Conservation (phyloP, 345 rosid genomes). For the Syzygium aromaticum region DNA sequence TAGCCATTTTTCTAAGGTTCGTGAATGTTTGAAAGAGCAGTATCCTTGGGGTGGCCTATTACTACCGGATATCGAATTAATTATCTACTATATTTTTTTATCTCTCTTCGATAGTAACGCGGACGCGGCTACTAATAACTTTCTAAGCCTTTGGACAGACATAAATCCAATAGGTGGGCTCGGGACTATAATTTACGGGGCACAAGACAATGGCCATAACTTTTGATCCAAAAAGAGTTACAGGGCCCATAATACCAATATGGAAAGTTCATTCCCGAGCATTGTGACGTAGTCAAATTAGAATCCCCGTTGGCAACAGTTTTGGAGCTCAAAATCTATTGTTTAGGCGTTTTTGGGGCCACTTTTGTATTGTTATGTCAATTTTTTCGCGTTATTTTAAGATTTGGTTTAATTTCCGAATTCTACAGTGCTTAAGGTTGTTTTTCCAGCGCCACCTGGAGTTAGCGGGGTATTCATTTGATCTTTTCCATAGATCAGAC, state of each 20-base stretch:
- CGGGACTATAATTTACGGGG: not conserved
- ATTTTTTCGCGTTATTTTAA: not conserved
- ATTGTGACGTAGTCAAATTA: not conserved
- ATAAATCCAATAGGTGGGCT: not conserved
- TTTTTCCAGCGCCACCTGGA: not conserved
- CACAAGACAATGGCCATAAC: not conserved
- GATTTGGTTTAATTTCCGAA: not conserved
- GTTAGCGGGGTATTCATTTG: not conserved
- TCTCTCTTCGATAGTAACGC: not conserved
- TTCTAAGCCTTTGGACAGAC: not conserved
- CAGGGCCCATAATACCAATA: not conserved
- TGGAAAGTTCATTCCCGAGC: not conserved
- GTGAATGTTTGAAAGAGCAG: not conserved
- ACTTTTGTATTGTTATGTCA: not conserved
- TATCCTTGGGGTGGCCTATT: not conserved
- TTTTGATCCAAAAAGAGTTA: not conserved
- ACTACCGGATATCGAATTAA: not conserved
- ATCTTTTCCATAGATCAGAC: not conserved
- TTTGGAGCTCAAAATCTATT: not conserved
- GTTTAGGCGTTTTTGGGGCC: not conserved
- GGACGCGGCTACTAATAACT: not conserved
- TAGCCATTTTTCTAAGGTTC: not conserved
- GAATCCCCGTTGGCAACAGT: not conserved
- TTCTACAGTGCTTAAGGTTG: not conserved
- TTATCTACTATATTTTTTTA: not conserved